Evolutionary conservation across 768 basidiomycete species (phyloP).

Genomic region (Panaeolus cyanescens): DNA sequence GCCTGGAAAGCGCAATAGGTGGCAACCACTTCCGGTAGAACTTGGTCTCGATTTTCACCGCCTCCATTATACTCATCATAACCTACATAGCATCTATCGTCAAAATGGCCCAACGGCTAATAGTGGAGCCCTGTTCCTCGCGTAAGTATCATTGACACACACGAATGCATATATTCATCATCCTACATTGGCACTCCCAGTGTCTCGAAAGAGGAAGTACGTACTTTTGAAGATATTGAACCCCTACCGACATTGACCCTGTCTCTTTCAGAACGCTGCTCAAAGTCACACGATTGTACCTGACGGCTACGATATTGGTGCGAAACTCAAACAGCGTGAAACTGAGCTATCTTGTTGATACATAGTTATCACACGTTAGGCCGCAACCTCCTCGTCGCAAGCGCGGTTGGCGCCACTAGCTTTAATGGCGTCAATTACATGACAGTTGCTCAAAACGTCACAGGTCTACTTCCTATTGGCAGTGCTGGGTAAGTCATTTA

Average conservation of each 20-base stretch:
- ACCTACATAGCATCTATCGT: constrained; percentile 43
- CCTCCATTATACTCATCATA: constrained; percentile 4
- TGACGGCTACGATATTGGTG: constrained; percentile 36
- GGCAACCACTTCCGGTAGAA: constrained; percentile 80
- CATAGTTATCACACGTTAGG: constrained; percentile 19
- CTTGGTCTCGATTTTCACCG: background rate
- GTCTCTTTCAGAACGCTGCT: constrained; percentile 19
- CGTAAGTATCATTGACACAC: constrained; percentile 22
- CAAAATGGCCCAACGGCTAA: constrained; percentile 55
- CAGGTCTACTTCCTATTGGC: constrained; percentile 57
- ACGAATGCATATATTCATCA: too few species aligned
- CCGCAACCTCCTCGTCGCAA: constrained; percentile 26
- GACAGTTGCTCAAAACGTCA: constrained; percentile 46
- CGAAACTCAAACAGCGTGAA: background rate
- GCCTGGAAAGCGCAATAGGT: constrained; percentile 75
- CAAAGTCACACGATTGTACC: constrained; percentile 33
- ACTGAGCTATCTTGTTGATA: background rate
- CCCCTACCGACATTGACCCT: background rate
- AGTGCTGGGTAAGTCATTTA: constrained; percentile 35
- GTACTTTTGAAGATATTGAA: background rate
- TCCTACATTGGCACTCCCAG: too few species aligned
- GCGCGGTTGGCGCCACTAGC: constrained; percentile 31
- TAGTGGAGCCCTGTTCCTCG: constrained; percentile 56
- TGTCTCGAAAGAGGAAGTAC: constrained; percentile 38
- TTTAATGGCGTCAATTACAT: constrained; percentile 48